Percentiles rank a stretch among this genome's conserved stretches.
phyloP scores from a whole-genome alignment of 108 stramenopile genomes.

The Cyclotella sp. region DNA sequence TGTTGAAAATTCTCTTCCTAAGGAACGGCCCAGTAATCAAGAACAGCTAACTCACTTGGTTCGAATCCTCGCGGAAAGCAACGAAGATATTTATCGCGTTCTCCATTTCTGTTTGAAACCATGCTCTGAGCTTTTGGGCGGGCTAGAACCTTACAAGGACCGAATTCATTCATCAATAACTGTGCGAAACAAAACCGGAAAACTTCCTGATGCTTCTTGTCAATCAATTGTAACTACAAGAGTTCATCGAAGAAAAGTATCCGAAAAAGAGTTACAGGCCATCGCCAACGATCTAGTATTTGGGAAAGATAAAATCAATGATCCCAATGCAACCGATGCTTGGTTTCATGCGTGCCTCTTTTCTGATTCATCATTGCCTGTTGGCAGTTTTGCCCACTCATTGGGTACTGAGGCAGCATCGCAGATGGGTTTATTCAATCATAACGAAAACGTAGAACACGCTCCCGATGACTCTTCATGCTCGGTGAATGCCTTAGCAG shows the following conservation, averaged over 20 bases:
- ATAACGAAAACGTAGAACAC: constrained; percentile 15
- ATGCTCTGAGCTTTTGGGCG: constrained; percentile 39
- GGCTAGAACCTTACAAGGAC: constrained; percentile 49
- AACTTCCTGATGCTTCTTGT: not conserved
- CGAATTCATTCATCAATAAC: constrained; percentile 49
- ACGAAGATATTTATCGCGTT: constrained; percentile 50
- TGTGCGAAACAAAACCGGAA: constrained; percentile 17
- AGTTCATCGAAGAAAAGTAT: not conserved
- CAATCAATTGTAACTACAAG: not conserved
- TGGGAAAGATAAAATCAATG: constrained; percentile 18
- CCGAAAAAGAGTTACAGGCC: constrained; percentile 12
- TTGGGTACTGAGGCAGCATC: constrained; percentile 80
- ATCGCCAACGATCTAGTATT: constrained; percentile 31
- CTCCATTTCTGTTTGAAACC: constrained; percentile 46
- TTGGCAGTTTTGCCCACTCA: constrained; percentile 89
- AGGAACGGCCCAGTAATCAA: not conserved
- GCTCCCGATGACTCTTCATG: constrained; percentile 21
- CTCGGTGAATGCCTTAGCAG: constrained; percentile 34
- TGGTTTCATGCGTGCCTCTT: constrained; percentile 53
- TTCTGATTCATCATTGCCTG: constrained; percentile 81
- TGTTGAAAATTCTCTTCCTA: constrained; percentile 11
- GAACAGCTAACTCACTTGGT: constrained; percentile 35
- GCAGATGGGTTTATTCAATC: constrained; percentile 66
- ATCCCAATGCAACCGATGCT: constrained; percentile 1
- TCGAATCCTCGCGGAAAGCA: constrained; percentile 41